Evolutionary conservation across 257 asterid genomes (phyloP), one percentile per base, ranked within the genome.

Genomic region (Linderniella brevidens): DNA sequence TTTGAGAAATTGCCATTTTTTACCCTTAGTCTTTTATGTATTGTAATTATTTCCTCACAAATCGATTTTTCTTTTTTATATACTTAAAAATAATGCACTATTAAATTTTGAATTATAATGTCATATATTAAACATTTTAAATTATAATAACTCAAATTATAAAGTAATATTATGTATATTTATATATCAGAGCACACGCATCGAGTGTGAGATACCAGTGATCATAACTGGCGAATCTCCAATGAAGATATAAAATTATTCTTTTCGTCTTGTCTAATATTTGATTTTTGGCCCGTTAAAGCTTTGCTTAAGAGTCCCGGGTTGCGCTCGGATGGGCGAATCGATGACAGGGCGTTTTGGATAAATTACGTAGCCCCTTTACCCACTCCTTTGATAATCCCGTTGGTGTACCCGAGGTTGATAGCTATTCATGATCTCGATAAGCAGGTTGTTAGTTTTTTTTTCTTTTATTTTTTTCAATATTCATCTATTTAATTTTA

Each of bases 321-420:
- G 59, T 68, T 90, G 58, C 75, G 93, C 58, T 62, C 88, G 32
- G 99, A 85, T 62, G 93, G 86, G 39, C 80, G 92, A 57, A 59
- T 85, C 36, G 99, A 90, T 54, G 94, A 82, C 62, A 75, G 90
- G 68, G 81, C 96, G 63, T 80, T 63, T 58, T 90, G 99, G 99
- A 79, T 79, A 56, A 82, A 72, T 71, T 65, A 85, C 42, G 92
- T 82, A 56, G 76, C 82, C 49, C 73, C 87, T 37, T 78, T 90
- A 58, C 78, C 99, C 20, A 67, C 84, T 55, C 76, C 94, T 56
- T 66, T 82, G 68, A 92, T 80, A 53, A 78, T 90, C 58, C 94
- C 96, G 12, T 72, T 81, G 61, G 99, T 90, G 46, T 90, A 79
- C 63, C 99, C 99, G 39, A 75, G 99, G 67, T 69, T 90, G 90